Base-by-base conservation (phyloP, 2,329 filamentous ascomycete species). In the Dothidotthia symphoricarpi region DNA sequence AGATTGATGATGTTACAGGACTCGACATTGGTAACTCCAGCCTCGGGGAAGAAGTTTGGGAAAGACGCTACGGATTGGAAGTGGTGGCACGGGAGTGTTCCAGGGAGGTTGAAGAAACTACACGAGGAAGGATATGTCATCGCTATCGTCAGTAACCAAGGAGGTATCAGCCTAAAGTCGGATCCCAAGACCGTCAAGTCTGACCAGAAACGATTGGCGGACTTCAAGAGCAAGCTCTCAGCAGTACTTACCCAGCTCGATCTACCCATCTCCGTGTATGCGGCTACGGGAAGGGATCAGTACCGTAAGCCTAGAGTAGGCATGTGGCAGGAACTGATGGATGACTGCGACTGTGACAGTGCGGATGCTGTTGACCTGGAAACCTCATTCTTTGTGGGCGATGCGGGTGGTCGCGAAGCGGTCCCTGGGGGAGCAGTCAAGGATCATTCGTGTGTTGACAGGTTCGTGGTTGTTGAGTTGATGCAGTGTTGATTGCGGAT, bases 81-180 rank as follows among this genome's bases (percentile, higher is more conserved):
- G 64, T 98, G 93, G 93, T 97, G 89, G 88, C 73, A 94, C 63
- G 54, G 69, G 11, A 75, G 69, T 13, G 86, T 97, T 0, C 88
- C 88, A 1, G 68, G 66, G 0, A 79, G 72, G 35, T 65, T 98
- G 13, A 79, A 76, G 49, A 71, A 82, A 42, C 72, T 97, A 2
- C 78, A 88, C 56, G 72, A 80, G 9, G 78, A 93, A 51, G 88
- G 82, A 77, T 94, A 86, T 66, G 78, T 78, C 30, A 69, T 97
- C 10, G 78, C 88, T 13, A 79, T 97, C 31, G 69, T 98, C 33
- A 94, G 87, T 46, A 98, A 98, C 64, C 93, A 98, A 67, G 90
- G 77, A 33, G 88, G 86, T 11, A 75, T 98, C 29, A 85, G 78
- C 12, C 71, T 97, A 2, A 85, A 85, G 47, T 76, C 80, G 13